Conservation (phyloP, 75 land plant species). For the Azolla pinnata region DNA sequence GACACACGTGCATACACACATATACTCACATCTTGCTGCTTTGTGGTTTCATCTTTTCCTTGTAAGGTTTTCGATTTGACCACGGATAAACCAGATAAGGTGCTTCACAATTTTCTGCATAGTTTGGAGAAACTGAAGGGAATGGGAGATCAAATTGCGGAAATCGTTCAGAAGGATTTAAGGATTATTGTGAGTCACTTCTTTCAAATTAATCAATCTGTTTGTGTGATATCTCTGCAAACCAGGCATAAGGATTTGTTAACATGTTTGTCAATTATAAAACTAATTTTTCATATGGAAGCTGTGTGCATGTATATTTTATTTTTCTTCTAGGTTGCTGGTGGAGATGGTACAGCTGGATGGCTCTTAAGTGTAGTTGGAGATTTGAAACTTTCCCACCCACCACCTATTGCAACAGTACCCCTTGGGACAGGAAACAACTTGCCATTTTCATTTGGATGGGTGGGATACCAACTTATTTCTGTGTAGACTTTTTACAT, state of each 20-base stretch:
- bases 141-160: slow-evolving; percentile 43
- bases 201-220: background rate
- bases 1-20: no score
- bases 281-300: no score
- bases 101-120: slow-evolving; percentile 34
- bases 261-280: no score
- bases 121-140: slow-evolving; percentile 54
- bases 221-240: no score
- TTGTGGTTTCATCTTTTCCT: no score
- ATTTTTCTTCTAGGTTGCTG: slow-evolving; percentile 61
- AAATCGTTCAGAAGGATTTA: slow-evolving; percentile 37
- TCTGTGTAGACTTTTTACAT: background rate
- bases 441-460: slow-evolving; percentile 94
- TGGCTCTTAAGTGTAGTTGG: slow-evolving; percentile 86
- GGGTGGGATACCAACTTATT: slow-evolving; percentile 65
- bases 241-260: no score
- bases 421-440: slow-evolving; percentile 97
- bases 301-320: no score
- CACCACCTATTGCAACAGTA: slow-evolving; percentile 82
- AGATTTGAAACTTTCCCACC: slow-evolving; percentile 66
- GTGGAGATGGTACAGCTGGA: slow-evolving; percentile 96
- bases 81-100: slow-evolving; percentile 65
- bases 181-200: slow-evolving; percentile 60
- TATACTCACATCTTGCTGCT: no score
- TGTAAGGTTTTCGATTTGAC: slow-evolving; percentile 79